Base-by-base conservation (phyloP, 306 rosid species). In the Vigna reflexopilosa region DNA sequence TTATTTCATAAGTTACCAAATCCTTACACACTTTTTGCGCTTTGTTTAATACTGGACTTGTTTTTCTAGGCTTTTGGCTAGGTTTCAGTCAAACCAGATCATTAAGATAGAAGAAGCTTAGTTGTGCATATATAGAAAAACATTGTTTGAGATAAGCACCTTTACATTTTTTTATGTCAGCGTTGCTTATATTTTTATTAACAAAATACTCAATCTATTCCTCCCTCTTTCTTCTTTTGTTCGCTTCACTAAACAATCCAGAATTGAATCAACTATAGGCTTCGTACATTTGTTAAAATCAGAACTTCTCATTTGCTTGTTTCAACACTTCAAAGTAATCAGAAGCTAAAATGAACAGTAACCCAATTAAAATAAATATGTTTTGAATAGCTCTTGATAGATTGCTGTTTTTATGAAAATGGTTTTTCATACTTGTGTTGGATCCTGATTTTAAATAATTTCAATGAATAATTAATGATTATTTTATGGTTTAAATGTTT, bases 121-220 rank as follows among this genome's bases (percentile, higher is more conserved):
- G 76, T 73, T 80, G 85, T 80, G 83, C 79, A 86, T 77, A 84
- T 51, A 80, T 67, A 74, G 79, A 79, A 14, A 30, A 58, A 66
- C 81, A 7, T 70, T 82, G 78, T 67, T 52, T 77, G 68, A 67
- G 26, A 77, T 83, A 6, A 54, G 44, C 36, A 54, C 22, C 48
- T 50, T 62, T 71, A 34, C 30, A 72, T 8, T 10, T 70, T 14
- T 67, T 79, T 56, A 30, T 54, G 66, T 70, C 61, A 32, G 52
- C 49, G 15, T 70, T 48, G 16, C 34, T 28, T 40, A 17, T 38
- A 65, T 38, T 66, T 44, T 10, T 6, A 22, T 65, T 19, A 65
- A 65, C 51, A 40, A 65, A 40, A 38, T 17, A 17, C 51, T 65
- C 42, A 8, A 65, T 38, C 17, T 15, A 62, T 15, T 62, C 68